phyloP scores from a whole-genome alignment of 768 basidiomycete species.

The Amyloporia xantha region DNA sequence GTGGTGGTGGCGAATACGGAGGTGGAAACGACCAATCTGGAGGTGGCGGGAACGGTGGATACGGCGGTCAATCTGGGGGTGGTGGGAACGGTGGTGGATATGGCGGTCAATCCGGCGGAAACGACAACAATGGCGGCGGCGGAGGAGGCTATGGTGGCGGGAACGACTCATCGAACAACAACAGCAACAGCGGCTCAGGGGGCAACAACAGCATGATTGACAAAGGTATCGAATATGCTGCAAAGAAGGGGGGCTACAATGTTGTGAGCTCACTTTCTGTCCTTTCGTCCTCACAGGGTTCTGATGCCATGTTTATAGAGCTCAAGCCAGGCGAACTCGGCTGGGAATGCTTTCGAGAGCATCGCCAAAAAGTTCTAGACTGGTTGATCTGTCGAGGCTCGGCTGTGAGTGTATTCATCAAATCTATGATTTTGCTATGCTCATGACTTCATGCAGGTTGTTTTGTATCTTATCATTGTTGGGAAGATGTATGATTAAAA shows the following conservation, averaged over 20 bases:
- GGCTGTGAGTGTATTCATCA: too few species aligned
- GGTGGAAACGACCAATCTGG: conserved; percentile 3
- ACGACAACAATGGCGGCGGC: conserved; percentile 5
- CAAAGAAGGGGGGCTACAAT: conserved; percentile 37
- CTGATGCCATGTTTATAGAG: neutral
- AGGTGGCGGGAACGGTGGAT: conserved; percentile 2
- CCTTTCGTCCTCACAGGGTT: neutral
- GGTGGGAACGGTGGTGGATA: conserved; percentile 8
- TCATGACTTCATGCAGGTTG: too few species aligned
- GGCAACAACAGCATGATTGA: conserved; percentile 27
- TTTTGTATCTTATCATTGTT: too few species aligned
- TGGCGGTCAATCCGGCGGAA: conserved; percentile 5
- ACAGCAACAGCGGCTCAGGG: conserved; percentile 20
- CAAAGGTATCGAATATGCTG: conserved; percentile 30
- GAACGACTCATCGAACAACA: conserved; percentile 10
- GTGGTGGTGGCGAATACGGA: conserved; percentile 1
- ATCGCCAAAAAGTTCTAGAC: neutral
- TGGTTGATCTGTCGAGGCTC: too few species aligned
- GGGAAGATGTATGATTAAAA: too few species aligned
- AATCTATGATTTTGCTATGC: too few species aligned
- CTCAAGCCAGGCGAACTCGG: neutral
- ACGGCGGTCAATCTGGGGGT: conserved; percentile 6
- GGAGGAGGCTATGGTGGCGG: conserved; percentile 2
- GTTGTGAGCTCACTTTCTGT: conserved; percentile 27
- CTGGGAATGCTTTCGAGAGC: neutral